Conservation (phyloP, 768 basidiomycete genomes). For the Pholiota microspora region DNA sequence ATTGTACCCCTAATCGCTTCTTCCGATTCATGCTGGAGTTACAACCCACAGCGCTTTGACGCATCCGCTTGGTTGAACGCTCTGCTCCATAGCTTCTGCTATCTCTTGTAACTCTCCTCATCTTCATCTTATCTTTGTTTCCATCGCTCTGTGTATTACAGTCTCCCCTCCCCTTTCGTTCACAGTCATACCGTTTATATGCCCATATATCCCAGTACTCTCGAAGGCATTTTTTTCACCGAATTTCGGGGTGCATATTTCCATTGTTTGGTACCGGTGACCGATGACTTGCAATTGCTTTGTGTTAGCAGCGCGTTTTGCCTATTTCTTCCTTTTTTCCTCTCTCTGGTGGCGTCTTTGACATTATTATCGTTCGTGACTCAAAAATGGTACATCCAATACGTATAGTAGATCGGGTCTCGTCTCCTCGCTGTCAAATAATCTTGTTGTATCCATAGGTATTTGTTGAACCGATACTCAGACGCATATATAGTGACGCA, state of each 20-base stretch:
- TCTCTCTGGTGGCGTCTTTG: too few species aligned
- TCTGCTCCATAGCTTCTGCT: too few species aligned
- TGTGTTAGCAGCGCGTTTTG: background rate
- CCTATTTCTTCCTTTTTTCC: background rate
- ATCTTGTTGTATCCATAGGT: background rate
- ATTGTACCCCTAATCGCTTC: background rate
- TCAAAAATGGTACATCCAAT: background rate
- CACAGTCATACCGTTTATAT: background rate
- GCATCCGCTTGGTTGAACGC: too few species aligned
- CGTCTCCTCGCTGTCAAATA: background rate
- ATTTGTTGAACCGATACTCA: background rate
- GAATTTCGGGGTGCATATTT: background rate
- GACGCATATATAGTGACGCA: background rate
- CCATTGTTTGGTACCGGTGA: background rate
- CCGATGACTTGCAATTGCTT: background rate
- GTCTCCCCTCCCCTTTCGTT: background rate
- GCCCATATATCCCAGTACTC: background rate
- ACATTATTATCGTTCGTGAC: background rate
- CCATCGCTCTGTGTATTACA: background rate
- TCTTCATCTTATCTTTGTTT: background rate
- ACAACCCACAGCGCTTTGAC: too few species aligned
- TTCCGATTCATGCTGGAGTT: background rate
- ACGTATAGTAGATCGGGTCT: background rate
- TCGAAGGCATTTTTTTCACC: background rate
- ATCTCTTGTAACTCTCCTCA: background rate